Evolutionary conservation across 2,329 filamentous ascomycete species (phyloP).

Genomic region (Clarireedia sp.): DNA sequence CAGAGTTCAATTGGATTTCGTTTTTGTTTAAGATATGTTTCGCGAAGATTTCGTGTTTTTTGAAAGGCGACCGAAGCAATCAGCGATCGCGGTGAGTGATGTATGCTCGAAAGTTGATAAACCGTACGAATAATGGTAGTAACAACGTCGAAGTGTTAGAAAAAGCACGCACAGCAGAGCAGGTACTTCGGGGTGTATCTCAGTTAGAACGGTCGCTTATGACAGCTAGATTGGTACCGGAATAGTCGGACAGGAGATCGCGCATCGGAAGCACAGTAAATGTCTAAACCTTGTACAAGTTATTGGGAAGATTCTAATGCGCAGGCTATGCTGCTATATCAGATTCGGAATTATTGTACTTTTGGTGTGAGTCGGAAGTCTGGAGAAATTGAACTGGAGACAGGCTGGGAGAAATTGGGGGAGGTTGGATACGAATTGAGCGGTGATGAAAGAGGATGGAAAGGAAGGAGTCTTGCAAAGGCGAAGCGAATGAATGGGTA

Average conservation of each 20-base stretch:
- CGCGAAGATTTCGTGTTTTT: background rate
- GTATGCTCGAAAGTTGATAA: background rate
- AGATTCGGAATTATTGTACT: too few species aligned
- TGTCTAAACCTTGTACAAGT: conserved; percentile 3
- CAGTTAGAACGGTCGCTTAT: conserved; percentile 9
- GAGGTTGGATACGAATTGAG: background rate
- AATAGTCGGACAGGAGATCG: conserved; percentile 10
- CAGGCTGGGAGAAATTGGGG: background rate
- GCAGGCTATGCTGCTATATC: background rate
- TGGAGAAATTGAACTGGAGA: background rate
- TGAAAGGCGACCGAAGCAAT: background rate
- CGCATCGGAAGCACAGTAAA: conserved; percentile 1
- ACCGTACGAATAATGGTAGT: background rate
- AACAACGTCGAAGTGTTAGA: background rate
- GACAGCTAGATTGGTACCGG: conserved; percentile 9
- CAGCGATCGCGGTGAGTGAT: background rate
- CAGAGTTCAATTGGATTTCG: conserved; percentile 1
- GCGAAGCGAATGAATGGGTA: background rate
- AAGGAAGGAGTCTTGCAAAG: background rate
- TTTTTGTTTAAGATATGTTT: background rate
- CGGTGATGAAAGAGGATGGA: background rate
- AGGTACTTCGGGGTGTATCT: conserved; percentile 2
- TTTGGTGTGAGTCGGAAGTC: too few species aligned
- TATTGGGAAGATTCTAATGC: background rate
- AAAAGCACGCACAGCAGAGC: conserved; percentile 2